Conservation (phyloP, 306 rosid species). For the Prunus mongolica region DNA sequence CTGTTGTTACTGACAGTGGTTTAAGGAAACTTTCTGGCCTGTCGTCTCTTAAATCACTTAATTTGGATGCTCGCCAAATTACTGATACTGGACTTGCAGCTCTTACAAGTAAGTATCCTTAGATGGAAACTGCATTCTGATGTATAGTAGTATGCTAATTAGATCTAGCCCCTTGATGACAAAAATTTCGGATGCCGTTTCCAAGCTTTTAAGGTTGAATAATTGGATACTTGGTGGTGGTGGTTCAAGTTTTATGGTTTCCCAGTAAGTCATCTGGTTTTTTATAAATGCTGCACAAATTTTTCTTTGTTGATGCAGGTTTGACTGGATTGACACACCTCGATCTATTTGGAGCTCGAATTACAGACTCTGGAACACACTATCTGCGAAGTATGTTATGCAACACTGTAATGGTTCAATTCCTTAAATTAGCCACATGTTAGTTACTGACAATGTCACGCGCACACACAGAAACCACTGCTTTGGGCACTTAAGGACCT, state of each 20-base stretch:
- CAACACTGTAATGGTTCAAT: background rate
- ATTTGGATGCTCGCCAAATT: slow-evolving; percentile 86
- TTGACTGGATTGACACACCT: slow-evolving; percentile 80
- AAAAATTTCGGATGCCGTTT: background rate
- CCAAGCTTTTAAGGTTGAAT: background rate
- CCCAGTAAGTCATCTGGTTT: background rate
- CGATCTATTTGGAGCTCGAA: slow-evolving; percentile 92
- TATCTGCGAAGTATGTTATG: slow-evolving; percentile 65
- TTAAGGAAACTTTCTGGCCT: slow-evolving; percentile 73
- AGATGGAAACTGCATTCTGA: background rate
- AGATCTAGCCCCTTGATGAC: background rate
- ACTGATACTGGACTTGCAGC: slow-evolving; percentile 78
- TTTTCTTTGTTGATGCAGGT: slow-evolving; percentile 45
- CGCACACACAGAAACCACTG: background rate
- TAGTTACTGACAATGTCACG: background rate
- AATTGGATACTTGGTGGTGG: background rate
- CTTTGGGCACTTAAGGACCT: background rate
- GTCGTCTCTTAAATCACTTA: slow-evolving; percentile 82
- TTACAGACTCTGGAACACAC: slow-evolving; percentile 78
- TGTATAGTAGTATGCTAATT: background rate
- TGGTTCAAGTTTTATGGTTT: background rate
- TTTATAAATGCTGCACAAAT: background rate
- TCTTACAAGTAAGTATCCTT: slow-evolving; percentile 61
- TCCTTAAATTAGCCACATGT: background rate
- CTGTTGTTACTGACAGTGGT: slow-evolving; percentile 60